Evolutionary conservation across 2,329 filamentous ascomycete genomes (phyloP).

Genomic region (Penicillium sp.): DNA sequence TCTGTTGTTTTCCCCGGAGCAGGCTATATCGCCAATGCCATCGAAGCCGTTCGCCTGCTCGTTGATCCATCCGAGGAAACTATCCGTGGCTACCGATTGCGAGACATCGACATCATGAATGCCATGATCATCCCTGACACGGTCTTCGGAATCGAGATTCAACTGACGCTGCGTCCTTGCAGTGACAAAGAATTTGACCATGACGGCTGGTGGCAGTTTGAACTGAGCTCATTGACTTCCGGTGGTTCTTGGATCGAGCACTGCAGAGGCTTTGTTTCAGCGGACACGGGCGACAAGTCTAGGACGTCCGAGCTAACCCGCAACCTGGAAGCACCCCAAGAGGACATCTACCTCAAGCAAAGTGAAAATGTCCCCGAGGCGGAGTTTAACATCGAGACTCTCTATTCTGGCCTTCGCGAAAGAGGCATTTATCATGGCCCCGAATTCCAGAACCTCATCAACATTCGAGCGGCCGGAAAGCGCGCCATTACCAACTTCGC

Average conservation of each 20-base stretch:
- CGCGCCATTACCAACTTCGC: neutral
- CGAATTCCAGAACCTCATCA: neutral
- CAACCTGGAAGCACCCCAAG: neutral
- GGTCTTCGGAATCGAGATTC: neutral
- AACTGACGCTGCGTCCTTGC: neutral
- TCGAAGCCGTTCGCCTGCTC: neutral
- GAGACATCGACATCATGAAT: neutral
- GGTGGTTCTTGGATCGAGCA: neutral
- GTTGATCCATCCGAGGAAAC: neutral
- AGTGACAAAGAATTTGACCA: neutral
- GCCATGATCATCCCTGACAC: neutral
- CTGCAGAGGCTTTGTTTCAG: neutral
- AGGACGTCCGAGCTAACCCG: neutral
- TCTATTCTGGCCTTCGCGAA: neutral
- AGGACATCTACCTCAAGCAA: neutral
- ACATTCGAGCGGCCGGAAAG: too few relatives aligned
- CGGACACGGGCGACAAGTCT: neutral
- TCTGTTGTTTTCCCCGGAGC: constrained; percentile 1
- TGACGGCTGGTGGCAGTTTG: neutral
- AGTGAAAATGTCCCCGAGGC: neutral
- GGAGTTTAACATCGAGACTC: neutral
- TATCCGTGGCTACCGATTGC: neutral
- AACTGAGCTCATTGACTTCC: neutral
- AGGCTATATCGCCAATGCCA: constrained; percentile 3
- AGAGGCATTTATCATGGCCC: neutral